A percentile compares a stretch with the other conserved stretches of the same genome.
Conservation (phyloP, 176 grass and related monocot genomes). For the Melocanna baccifera region DNA sequence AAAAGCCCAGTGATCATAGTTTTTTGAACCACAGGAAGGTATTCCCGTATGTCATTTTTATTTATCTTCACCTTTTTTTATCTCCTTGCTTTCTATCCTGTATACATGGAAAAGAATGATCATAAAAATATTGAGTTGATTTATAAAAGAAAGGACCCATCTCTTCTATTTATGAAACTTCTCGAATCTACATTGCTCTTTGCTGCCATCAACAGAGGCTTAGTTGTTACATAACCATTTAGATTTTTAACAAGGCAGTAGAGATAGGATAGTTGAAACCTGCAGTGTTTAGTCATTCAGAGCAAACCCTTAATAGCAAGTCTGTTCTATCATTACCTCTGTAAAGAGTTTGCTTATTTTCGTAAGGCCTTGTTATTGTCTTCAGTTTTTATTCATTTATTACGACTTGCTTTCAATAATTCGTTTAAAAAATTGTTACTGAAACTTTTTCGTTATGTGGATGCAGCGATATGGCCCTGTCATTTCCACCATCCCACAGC, state of each 20-base stretch:
- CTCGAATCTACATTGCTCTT: neutral
- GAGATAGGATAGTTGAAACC: neutral
- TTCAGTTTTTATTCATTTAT: neutral
- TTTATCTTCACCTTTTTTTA: neutral
- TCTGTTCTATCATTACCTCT: neutral
- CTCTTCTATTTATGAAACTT: neutral
- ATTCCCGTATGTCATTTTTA: neutral
- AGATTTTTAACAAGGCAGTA: neutral
- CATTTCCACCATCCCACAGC: constrained; percentile 98
- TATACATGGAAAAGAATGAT: neutral
- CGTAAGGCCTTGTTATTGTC: neutral
- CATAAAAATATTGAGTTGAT: neutral
- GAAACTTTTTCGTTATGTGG: constrained; percentile 18
- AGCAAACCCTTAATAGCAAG: neutral
- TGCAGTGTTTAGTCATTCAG: neutral
- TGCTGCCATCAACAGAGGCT: neutral
- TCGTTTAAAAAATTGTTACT: neutral
- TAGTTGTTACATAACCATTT: constrained; percentile 2
- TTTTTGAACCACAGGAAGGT: neutral
- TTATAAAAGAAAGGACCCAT: neutral
- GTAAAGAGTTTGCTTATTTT: neutral
- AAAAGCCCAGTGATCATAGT: neutral
- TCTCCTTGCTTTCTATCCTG: neutral
- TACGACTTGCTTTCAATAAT: neutral
- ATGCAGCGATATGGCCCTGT: constrained; percentile 95